Evolutionary conservation across 345 rosid species (phyloP).

Genomic region (Citrus maxima): DNA sequence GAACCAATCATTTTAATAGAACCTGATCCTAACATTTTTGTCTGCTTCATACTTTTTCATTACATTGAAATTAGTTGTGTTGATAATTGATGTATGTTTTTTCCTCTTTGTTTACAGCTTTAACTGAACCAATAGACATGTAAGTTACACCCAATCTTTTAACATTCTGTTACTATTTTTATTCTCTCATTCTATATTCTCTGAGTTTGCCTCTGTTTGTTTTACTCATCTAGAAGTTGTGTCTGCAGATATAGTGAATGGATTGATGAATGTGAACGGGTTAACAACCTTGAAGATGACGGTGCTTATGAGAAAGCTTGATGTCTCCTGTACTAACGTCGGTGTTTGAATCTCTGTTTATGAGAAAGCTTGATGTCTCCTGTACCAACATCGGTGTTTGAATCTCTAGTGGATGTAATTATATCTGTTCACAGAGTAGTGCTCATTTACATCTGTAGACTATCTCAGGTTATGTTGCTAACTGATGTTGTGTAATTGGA

Average conservation of each 20-base stretch:
- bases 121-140: constrained; percentile 89
- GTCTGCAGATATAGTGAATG: constrained; percentile 86
- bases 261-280: constrained; percentile 96
- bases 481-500: not conserved
- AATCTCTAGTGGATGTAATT: constrained; percentile 6
- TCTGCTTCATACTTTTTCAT: not conserved
- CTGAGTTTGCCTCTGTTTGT: not conserved
- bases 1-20: too few relatives aligned
- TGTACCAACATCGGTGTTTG: not conserved
- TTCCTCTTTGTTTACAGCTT: constrained; percentile 53
- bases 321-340: not conserved
- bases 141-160: constrained; percentile 36
- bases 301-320: constrained; percentile 35
- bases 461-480: not conserved
- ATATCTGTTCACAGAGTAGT: not conserved
- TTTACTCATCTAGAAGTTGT: not conserved
- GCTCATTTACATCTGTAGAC: not conserved
- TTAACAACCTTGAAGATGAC: constrained; percentile 62
- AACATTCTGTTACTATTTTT: not conserved
- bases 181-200: not conserved
- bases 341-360: constrained; percentile 19
- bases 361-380: constrained; percentile 10
- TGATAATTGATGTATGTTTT: not conserved
- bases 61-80: not conserved
- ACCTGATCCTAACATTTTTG: not conserved